Percentiles rank a stretch among this genome's conserved stretches.
phyloP scores from a whole-genome alignment of 768 basidiomycete genomes.

The Mycena vitilis region DNA sequence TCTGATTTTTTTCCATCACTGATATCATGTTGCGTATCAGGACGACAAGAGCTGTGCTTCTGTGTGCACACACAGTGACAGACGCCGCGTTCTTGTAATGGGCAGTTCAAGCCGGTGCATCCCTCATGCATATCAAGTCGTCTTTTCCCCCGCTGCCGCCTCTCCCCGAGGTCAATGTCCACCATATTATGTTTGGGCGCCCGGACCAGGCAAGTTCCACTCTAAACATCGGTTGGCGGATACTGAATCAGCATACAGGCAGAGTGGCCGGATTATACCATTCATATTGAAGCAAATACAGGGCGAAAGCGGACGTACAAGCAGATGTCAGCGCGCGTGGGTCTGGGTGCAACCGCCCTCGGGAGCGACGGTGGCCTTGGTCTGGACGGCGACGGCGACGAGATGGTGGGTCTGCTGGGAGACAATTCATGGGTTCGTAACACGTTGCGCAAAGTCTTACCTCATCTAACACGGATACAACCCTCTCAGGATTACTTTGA shows the following conservation, averaged over 20 bases:
- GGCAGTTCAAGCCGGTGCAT: too few relatives aligned
- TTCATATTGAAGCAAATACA: conserved; percentile 67
- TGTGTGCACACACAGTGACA: too few relatives aligned
- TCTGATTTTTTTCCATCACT: too few relatives aligned
- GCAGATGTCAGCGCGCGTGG: conserved; percentile 63
- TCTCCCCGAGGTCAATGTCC: conserved; percentile 62
- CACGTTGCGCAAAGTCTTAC: background rate
- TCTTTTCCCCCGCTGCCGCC: conserved; percentile 64
- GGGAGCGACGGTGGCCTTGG: conserved; percentile 70
- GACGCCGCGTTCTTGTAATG: too few relatives aligned
- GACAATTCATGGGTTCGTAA: conserved; percentile 73
- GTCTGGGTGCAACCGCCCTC: conserved; percentile 68
- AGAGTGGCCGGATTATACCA: conserved; percentile 64
- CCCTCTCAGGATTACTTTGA: conserved; percentile 63
- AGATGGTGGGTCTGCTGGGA: conserved; percentile 79
- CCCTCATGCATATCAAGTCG: conserved; percentile 75
- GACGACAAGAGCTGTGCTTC: too few relatives aligned
- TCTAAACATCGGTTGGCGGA: background rate
- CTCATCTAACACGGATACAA: background rate
- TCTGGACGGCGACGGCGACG: conserved; percentile 56
- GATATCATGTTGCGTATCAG: too few relatives aligned
- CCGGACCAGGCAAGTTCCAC: conserved; percentile 54
- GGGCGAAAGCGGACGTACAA: conserved; percentile 58
- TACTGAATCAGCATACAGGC: conserved; percentile 31
- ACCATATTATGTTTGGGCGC: conserved; percentile 65